phyloP scores from a whole-genome alignment of 1,139 yeast species.

The Hansenula lynferdii region DNA sequence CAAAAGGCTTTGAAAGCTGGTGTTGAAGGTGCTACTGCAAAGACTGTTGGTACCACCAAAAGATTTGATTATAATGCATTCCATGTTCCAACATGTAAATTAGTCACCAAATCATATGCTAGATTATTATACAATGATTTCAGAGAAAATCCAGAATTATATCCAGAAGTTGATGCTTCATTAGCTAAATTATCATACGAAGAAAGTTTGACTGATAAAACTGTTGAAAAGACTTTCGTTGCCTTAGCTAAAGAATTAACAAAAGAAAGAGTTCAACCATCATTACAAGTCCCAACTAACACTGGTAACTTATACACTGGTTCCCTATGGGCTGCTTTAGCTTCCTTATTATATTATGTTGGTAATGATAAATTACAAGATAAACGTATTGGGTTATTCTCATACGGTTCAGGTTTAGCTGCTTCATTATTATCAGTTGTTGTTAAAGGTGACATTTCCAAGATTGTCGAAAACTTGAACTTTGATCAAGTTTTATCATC shows the following conservation, averaged over 20 bases:
- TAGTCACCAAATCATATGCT: constrained; percentile 90
- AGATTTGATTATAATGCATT: constrained; percentile 92
- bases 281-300: constrained; percentile 87
- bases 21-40: constrained; percentile 32
- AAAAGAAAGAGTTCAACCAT: constrained; percentile 70
- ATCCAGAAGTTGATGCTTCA: constrained; percentile 59
- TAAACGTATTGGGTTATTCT: constrained; percentile 88
- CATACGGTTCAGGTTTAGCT: constrained; percentile 98
- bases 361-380: constrained; percentile 70
- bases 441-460: constrained; percentile 76
- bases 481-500: constrained; percentile 64
- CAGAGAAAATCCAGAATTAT: constrained; percentile 53
- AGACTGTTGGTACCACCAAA: constrained; percentile 58
- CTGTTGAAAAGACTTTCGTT: constrained; percentile 81
- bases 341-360: constrained; percentile 73
- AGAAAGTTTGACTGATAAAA: constrained; percentile 72
- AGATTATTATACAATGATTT: constrained; percentile 89
- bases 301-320: constrained; percentile 99
- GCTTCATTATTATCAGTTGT: constrained; percentile 78
- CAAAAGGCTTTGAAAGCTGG: constrained; percentile 67
- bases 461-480: constrained; percentile 61
- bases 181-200: constrained; percentile 67
- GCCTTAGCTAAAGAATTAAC: constrained; percentile 70
- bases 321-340: constrained; percentile 82
- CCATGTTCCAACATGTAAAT: constrained; percentile 98